phyloP scores from a whole-genome alignment of 495 filamentous ascomycete species.

The Symbiotaphrina buchneri region DNA sequence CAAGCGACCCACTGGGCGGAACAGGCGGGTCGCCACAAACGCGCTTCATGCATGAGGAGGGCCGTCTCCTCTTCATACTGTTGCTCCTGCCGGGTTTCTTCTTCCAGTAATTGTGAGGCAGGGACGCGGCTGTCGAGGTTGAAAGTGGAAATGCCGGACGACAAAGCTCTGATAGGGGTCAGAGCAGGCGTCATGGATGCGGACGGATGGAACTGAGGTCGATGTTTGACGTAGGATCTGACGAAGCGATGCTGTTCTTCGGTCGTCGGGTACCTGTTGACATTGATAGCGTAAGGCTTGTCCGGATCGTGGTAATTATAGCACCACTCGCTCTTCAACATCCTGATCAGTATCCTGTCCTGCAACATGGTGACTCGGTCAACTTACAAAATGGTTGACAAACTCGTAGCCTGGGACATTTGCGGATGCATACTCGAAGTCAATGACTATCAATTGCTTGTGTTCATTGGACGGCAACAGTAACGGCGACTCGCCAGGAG shows the following conservation, averaged over 20 bases:
- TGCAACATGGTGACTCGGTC: not conserved
- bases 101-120: constrained; percentile 20
- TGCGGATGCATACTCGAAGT: constrained; percentile 93
- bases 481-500: constrained; percentile 65
- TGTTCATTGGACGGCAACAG: constrained; percentile 78
- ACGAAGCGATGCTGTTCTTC: constrained; percentile 75
- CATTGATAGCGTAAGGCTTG: constrained; percentile 40
- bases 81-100: constrained; percentile 34
- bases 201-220: constrained; percentile 27
- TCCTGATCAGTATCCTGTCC: not conserved
- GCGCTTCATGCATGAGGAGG: constrained; percentile 49
- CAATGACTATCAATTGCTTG: constrained; percentile 88
- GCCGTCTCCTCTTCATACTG: constrained; percentile 37
- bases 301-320: constrained; percentile 76
- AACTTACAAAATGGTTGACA: constrained; percentile 80
- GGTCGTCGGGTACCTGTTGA: constrained; percentile 45
- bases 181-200: constrained; percentile 27
- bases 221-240: constrained; percentile 66
- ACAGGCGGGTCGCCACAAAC: constrained; percentile 69
- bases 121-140: constrained; percentile 48
- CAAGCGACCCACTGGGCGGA: constrained; percentile 86
- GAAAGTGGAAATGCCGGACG: constrained; percentile 28
- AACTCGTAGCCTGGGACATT: constrained; percentile 80
- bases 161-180: constrained; percentile 11
- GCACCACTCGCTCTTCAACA: constrained; percentile 61